Conservation (phyloP, 2,329 filamentous ascomycete genomes). For the Pseudocercospora fuligena region DNA sequence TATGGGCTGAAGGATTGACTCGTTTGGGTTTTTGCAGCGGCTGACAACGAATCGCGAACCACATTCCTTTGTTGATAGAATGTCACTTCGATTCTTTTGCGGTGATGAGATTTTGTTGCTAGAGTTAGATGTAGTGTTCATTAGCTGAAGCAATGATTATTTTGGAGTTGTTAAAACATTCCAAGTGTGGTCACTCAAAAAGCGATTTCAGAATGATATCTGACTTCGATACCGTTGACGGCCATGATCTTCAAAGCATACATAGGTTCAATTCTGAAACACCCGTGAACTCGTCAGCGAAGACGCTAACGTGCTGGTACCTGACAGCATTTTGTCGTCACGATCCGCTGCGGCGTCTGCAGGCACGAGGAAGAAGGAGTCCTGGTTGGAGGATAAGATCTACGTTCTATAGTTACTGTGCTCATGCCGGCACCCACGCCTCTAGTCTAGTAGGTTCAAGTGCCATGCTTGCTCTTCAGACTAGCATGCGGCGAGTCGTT, state of each 20-base stretch:
- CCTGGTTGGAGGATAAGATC: background rate
- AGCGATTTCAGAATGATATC: background rate
- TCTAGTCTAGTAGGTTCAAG: background rate
- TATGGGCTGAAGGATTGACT: background rate
- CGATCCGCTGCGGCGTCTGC: background rate
- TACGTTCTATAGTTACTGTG: background rate
- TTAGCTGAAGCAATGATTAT: background rate
- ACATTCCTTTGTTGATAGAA: background rate
- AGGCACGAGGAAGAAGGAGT: background rate
- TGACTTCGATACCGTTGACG: background rate
- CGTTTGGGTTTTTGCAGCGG: background rate
- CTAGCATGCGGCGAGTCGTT: background rate
- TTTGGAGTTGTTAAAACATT: background rate
- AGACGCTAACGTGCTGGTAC: background rate
- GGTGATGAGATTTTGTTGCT: background rate
- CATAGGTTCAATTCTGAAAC: background rate
- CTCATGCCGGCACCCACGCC: background rate
- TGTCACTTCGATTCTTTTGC: background rate
- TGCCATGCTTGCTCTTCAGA: background rate
- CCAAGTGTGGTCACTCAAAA: background rate
- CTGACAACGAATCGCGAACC: background rate
- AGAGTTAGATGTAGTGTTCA: background rate
- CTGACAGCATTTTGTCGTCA: slow-evolving; percentile 1
- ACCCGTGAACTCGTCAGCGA: background rate
- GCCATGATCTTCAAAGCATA: background rate